Percentiles rank a stretch among this genome's conserved stretches.
These are phyloP conservation scores for Candida yuanshanica DNA, from an alignment of 805 yeast genomes.

Conservation along the genomic window DNA sequence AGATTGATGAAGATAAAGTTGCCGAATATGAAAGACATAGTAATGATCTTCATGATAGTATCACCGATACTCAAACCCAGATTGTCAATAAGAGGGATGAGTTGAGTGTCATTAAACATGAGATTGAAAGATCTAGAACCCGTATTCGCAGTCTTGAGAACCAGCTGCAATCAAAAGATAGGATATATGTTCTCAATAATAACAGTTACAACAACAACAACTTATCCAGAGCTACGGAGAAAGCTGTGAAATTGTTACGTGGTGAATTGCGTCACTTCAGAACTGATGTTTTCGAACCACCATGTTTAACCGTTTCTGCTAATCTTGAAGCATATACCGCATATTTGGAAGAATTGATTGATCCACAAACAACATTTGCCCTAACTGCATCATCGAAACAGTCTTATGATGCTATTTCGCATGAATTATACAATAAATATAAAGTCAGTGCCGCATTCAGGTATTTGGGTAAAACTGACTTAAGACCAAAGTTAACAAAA, in stretches of 20 bases:
- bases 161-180: conserved; percentile 42
- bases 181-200: conserved; percentile 39
- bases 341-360: conserved; percentile 53
- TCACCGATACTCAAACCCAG: conserved; percentile 30
- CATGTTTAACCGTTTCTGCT: conserved; percentile 58
- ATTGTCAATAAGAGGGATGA: conserved; percentile 38
- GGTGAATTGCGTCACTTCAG: conserved; percentile 29
- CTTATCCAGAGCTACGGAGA: conserved; percentile 23
- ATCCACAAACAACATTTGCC: conserved; percentile 48
- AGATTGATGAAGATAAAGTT: conserved; percentile 17
- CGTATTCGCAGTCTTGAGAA: conserved; percentile 31
- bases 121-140: conserved; percentile 26
- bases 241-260: conserved; percentile 39
- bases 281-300: conserved; percentile 61
- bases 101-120: conserved; percentile 29
- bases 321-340: conserved; percentile 44
- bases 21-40: conserved; percentile 15
- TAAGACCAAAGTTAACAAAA: conserved; percentile 22
- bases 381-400: conserved; percentile 52
- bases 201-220: conserved; percentile 4
- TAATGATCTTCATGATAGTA: conserved; percentile 24
- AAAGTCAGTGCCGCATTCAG: conserved; percentile 50
- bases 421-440: conserved; percentile 33
- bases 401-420: conserved; percentile 43
- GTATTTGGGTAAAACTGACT: conserved; percentile 27